Conservation (phyloP, 495 filamentous ascomycete genomes). For the Cercophora samala region DNA sequence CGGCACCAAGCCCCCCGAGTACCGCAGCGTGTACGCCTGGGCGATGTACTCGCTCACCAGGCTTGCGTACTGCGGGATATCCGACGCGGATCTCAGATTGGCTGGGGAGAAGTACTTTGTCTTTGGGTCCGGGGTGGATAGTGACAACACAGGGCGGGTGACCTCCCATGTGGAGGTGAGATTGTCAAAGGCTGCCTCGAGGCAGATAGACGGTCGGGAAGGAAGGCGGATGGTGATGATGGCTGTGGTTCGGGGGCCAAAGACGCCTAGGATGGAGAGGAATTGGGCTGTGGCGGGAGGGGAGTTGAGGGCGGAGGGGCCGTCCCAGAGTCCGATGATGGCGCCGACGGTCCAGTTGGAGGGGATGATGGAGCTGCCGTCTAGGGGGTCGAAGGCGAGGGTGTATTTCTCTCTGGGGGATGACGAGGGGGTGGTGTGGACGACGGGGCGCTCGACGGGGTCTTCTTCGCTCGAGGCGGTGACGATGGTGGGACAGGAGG, state of each 20-base stretch:
- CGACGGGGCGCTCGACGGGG: slow-evolving; percentile 40
- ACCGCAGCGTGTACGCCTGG: slow-evolving; percentile 49
- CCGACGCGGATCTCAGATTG: slow-evolving; percentile 49
- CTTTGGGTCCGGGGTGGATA: slow-evolving; percentile 27
- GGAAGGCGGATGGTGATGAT: slow-evolving; percentile 46
- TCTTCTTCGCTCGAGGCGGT: slow-evolving; percentile 55
- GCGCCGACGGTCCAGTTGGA: slow-evolving; percentile 55
- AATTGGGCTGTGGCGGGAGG: slow-evolving; percentile 37
- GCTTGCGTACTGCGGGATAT: slow-evolving; percentile 40
- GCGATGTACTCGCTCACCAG: slow-evolving; percentile 42
- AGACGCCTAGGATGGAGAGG: slow-evolving; percentile 48
- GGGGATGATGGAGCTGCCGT: slow-evolving; percentile 53
- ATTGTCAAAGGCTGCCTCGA: slow-evolving; percentile 42
- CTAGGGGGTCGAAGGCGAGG: slow-evolving; percentile 54
- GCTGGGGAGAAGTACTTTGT: slow-evolving; percentile 52
- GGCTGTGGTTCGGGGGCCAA: slow-evolving; percentile 50
- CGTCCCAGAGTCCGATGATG: slow-evolving; percentile 52
- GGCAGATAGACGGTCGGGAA: slow-evolving; percentile 31
- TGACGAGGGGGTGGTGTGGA: background rate
- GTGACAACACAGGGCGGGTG: slow-evolving; percentile 33
- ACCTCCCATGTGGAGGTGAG: slow-evolving; percentile 31
- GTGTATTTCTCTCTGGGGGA: slow-evolving; percentile 41
- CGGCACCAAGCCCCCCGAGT: slow-evolving; percentile 52
- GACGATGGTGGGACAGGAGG: slow-evolving; percentile 39
- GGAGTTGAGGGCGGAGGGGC: slow-evolving; percentile 39